These are phyloP conservation scores for Paecilomyces sp. DNA, from an alignment of 2,329 filamentous ascomycete genomes.

Conservation along the genomic window DNA sequence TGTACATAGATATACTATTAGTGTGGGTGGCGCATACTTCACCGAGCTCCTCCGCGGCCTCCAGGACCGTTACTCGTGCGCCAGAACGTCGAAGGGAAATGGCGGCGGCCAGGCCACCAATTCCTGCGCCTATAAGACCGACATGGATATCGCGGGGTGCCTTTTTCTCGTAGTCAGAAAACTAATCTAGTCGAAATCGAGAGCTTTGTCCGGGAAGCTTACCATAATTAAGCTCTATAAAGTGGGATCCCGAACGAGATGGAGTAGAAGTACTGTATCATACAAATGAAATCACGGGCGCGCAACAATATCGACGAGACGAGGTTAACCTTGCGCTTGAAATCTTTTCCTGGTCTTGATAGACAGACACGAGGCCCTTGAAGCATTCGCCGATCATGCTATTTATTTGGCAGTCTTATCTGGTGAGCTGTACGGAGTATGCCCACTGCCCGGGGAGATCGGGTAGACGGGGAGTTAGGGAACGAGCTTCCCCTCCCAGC, in stretches of 20 bases:
- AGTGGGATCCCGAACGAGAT: not conserved
- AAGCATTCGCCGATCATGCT: not conserved
- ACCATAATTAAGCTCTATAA: not conserved
- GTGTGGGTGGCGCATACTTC: conserved; percentile 22
- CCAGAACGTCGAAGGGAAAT: conserved; percentile 36
- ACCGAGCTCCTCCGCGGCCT: conserved; percentile 33
- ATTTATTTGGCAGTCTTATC: not conserved
- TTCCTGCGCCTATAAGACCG: conserved; percentile 31
- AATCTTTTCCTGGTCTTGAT: not conserved
- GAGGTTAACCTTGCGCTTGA: no score
- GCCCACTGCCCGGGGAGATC: not conserved
- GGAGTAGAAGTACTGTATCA: no score
- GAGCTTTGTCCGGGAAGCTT: not conserved
- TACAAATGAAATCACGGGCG: no score
- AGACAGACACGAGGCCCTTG: not conserved
- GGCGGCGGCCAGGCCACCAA: conserved; percentile 37
- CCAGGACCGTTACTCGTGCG: conserved; percentile 34
- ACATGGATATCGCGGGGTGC: conserved; percentile 9
- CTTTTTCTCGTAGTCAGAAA: not conserved
- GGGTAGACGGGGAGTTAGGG: not conserved
- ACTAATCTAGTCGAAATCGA: not conserved
- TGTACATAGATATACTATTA: no score
- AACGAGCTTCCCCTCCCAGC: not conserved
- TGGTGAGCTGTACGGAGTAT: not conserved
- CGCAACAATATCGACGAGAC: no score